Percentiles rank a stretch among this genome's conserved stretches.
Conservation (phyloP, 2,329 filamentous ascomycete genomes). For the Purpureocillium takamizusanense region DNA sequence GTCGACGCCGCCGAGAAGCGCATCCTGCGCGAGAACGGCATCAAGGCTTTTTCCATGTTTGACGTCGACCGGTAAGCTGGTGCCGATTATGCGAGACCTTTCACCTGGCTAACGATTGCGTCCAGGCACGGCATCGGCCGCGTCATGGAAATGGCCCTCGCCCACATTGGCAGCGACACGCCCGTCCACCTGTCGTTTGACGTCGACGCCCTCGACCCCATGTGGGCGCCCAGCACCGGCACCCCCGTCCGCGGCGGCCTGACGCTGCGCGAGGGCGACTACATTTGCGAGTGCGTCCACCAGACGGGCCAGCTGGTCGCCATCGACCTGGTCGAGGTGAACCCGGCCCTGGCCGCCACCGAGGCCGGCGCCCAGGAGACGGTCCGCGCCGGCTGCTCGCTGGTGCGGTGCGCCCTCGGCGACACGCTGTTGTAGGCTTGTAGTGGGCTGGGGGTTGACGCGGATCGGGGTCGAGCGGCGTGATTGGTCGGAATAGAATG, state of each 20-base stretch:
- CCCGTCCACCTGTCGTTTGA: constrained; percentile 97
- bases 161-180: constrained; percentile 86
- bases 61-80: constrained; percentile 86
- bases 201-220: constrained; percentile 89
- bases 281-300: constrained; percentile 84
- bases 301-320: constrained; percentile 70
- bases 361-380: constrained; percentile 71
- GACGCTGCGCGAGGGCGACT: constrained; percentile 91
- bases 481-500: too few relatives aligned
- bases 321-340: constrained; percentile 77
- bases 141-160: constrained; percentile 97
- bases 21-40: constrained; percentile 77
- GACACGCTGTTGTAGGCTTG: constrained; percentile 66
- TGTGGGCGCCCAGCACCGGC: constrained; percentile 93
- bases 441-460: neutral
- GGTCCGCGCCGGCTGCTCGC: constrained; percentile 78
- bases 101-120: constrained; percentile 1
- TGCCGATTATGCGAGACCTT: too few relatives aligned
- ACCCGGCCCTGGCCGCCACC: constrained; percentile 58
- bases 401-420: constrained; percentile 85
- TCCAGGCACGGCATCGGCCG: constrained; percentile 80
- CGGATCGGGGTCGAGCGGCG: too few relatives aligned
- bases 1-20: constrained; percentile 92
- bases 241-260: constrained; percentile 89
- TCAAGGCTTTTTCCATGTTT: constrained; percentile 98